Base-by-base conservation (phyloP, 2,329 filamentous ascomycete genomes). In the Dactylellina haptotyla region DNA sequence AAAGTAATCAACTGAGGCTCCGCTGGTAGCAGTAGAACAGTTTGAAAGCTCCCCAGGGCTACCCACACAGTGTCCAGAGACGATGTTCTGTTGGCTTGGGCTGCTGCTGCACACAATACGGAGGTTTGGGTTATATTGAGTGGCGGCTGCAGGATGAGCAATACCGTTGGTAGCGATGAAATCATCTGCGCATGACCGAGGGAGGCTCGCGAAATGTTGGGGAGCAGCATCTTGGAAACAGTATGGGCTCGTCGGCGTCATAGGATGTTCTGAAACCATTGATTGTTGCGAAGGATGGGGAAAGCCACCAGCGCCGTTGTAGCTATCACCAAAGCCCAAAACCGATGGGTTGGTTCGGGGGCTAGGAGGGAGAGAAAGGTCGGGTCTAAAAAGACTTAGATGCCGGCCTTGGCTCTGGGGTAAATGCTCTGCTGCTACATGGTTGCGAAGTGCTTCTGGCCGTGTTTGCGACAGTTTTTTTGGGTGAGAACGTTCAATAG, bases 21-120 rank as follows among this genome's bases (percentile, higher is more conserved):
- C 85, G 84, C 8, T 84, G 81, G 18, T 84, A 81, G 75, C 85
- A 86, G 48, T 85, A 83, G 64, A 85, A 4, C 82, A 82, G 0
- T 86, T 84, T 4, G 87, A 88, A 79, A 87, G 88, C 77, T 83
- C 84, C 67, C 82, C 84, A 0, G 87, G 86, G 77, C 87, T 88
- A 79, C 84, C 88, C 75, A 86, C 84, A 3, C 83, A 82, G 25
- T 83, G 79, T 72, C 85, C 82, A 48, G 82, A 82, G 26, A 81
- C 78, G 25, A 81, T 56, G 6, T 78, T 77, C 14, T 84, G 80
- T 4, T 82, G 77, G n/a, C 82, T 81, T 76, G 85, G 86, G 0
- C 85, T 81, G 20, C 87, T 84, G 56, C 86, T 84, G 18, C 76
- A 45, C 83, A 81, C 46, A 82, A 80, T 64, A 85, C 84, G 25